These are phyloP conservation scores for Penicillium waksmanii DNA, from an alignment of 495 filamentous ascomycete species.

Conservation along the genomic window DNA sequence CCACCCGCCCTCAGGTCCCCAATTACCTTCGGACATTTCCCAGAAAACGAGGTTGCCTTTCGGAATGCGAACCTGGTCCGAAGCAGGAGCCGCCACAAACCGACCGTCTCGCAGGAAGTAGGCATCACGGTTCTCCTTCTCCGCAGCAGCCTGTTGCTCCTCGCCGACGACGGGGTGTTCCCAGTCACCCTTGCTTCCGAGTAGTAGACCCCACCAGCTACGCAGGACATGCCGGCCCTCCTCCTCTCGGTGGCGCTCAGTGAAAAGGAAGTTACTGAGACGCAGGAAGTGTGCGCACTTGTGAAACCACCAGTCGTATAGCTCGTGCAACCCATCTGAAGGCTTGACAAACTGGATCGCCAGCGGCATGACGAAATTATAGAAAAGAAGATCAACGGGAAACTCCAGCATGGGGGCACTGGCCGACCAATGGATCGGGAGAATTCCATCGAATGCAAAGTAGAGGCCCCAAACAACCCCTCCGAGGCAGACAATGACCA, in stretches of 20 bases:
- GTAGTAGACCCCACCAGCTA: slow-evolving; percentile 57
- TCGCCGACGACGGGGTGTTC: slow-evolving; percentile 50
- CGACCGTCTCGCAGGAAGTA: slow-evolving; percentile 74
- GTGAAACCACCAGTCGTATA: slow-evolving; percentile 97
- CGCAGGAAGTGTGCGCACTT: slow-evolving; percentile 79
- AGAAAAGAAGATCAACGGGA: slow-evolving; percentile 90
- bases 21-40: slow-evolving; percentile 73
- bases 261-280: slow-evolving; percentile 91
- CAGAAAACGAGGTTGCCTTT: slow-evolving; percentile 82
- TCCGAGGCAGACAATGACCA: slow-evolving; percentile 91
- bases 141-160: slow-evolving; percentile 35
- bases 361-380: slow-evolving; percentile 91
- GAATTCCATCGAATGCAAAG: slow-evolving; percentile 63
- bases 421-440: slow-evolving; percentile 91
- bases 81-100: slow-evolving; percentile 87
- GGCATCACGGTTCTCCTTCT: slow-evolving; percentile 43
- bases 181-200: slow-evolving; percentile 51
- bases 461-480: slow-evolving; percentile 94
- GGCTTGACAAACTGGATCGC: slow-evolving; percentile 82
- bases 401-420: slow-evolving; percentile 92
- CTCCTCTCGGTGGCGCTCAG: slow-evolving; percentile 77
- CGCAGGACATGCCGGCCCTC: slow-evolving; percentile 67
- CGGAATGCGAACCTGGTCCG: slow-evolving; percentile 90
- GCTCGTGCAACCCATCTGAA: slow-evolving; percentile 74
- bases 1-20: slow-evolving; percentile 59